A percentile compares a stretch with the other conserved stretches of the same genome.
Conservation (phyloP, 768 basidiomycete species). For the Tylopilus felleus region DNA sequence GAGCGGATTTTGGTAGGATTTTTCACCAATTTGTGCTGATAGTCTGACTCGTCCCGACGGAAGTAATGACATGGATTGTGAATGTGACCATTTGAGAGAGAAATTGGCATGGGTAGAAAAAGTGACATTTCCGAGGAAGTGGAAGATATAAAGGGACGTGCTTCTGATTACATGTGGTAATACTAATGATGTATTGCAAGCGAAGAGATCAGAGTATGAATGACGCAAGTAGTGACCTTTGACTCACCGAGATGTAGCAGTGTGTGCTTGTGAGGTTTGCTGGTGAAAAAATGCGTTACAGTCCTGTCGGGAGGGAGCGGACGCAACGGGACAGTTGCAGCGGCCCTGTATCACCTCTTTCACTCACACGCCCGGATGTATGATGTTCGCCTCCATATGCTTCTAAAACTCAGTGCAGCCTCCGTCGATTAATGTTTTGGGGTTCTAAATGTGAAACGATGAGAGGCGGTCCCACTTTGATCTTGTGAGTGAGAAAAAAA, state of each 20-base stretch:
- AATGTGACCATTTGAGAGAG: constrained; percentile 1
- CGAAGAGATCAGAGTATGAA: background rate
- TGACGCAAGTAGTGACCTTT: background rate
- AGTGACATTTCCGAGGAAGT: constrained; percentile 18
- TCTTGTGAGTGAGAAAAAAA: constrained; percentile 7
- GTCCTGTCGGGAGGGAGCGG: background rate
- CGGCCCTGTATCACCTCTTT: background rate
- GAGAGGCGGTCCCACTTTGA: constrained; percentile 3
- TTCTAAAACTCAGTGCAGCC: background rate
- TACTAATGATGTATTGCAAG: background rate
- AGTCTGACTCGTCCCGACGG: constrained; percentile 9
- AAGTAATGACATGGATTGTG: background rate
- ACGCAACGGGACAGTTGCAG: background rate
- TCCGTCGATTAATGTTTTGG: background rate
- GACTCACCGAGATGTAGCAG: background rate
- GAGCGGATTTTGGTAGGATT: constrained; percentile 10
- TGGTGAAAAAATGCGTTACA: background rate
- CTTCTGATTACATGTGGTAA: background rate
- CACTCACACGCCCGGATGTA: background rate
- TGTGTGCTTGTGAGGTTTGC: background rate
- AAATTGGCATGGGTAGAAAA: background rate
- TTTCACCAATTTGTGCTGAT: background rate
- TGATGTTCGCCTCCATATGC: background rate
- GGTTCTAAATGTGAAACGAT: constrained; percentile 8
- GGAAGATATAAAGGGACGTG: background rate